Conservation (phyloP, 441 rosid species). For the Lepidium campestre region DNA sequence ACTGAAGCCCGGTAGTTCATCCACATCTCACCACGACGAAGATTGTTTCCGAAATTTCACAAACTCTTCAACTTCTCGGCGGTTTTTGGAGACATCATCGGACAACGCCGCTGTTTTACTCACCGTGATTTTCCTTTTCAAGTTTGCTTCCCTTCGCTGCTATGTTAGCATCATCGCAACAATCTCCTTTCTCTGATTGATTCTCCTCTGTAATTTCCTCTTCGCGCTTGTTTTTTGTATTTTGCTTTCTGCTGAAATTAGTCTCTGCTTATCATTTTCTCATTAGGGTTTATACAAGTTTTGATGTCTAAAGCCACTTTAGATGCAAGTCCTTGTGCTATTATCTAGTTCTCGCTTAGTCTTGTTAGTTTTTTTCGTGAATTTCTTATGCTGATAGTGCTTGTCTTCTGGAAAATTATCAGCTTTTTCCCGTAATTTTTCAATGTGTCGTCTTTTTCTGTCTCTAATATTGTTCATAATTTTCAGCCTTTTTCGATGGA, state of each 20-base stretch:
- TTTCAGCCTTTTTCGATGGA: not conserved
- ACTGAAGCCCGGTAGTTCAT: conserved; percentile 7
- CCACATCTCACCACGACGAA: conserved; percentile 16
- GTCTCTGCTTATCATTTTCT: not conserved
- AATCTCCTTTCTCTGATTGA: conserved; percentile 9
- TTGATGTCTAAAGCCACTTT: not conserved
- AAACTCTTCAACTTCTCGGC: conserved; percentile 24
- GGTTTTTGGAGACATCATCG: not conserved
- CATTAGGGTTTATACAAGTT: conserved; percentile 4
- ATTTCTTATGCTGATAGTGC: not conserved
- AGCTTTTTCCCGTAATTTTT: not conserved
- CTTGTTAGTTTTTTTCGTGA: not conserved
- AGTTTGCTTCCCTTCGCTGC: not conserved
- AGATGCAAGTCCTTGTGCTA: not conserved
- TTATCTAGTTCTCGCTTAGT: not conserved
- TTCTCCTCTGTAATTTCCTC: conserved; percentile 19
- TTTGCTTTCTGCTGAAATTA: conserved; percentile 11
- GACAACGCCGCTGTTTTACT: conserved; percentile 7
- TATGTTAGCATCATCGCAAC: conserved; percentile 3
- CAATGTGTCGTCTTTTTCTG: not conserved
- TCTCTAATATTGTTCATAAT: not conserved
- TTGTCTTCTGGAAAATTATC: not conserved
- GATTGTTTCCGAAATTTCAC: conserved; percentile 8
- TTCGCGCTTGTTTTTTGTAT: not conserved
- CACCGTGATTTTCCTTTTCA: not conserved